These are phyloP conservation scores for Tylopilus balloui DNA, from an alignment of 768 basidiomycete species.

Conservation along the genomic window DNA sequence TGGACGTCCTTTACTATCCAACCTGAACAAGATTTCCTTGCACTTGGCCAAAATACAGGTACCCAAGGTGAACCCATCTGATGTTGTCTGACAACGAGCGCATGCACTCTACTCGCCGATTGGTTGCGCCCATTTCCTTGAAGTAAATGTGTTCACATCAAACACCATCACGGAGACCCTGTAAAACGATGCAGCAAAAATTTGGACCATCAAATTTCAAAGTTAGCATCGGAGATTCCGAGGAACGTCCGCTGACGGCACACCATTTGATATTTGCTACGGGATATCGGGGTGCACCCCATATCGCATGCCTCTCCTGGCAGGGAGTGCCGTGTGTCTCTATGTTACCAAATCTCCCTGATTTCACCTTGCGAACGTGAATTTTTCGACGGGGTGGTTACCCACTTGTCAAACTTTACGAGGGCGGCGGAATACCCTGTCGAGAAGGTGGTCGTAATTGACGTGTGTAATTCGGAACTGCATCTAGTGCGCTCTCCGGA, in stretches of 20 bases:
- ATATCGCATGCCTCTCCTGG: conserved; percentile 37
- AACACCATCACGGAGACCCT: conserved; percentile 32
- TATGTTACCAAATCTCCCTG: background rate
- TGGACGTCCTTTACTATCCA: conserved; percentile 1
- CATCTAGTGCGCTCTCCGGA: background rate
- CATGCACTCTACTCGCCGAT: conserved; percentile 42
- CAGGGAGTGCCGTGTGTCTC: background rate
- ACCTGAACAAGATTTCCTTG: conserved; percentile 40
- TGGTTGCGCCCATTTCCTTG: conserved; percentile 54
- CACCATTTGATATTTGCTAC: conserved; percentile 52
- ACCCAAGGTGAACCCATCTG: conserved; percentile 33
- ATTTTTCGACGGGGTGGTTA: conserved; percentile 42
- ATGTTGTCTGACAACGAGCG: background rate
- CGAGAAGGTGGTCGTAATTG: conserved; percentile 60
- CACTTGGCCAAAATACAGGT: conserved; percentile 46
- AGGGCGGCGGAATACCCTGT: conserved; percentile 42
- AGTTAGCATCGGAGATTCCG: conserved; percentile 29
- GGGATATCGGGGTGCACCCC: conserved; percentile 35
- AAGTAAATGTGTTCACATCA: conserved; percentile 57
- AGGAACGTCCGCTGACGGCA: conserved; percentile 33
- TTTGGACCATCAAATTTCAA: conserved; percentile 42
- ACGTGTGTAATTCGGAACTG: conserved; percentile 50
- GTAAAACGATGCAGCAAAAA: conserved; percentile 34
- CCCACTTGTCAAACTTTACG: conserved; percentile 47
- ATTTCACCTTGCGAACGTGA: conserved; percentile 25